These are phyloP conservation scores for Aspergillus heteromorphus DNA, from an alignment of 495 filamentous ascomycete genomes.

Conservation along the genomic window DNA sequence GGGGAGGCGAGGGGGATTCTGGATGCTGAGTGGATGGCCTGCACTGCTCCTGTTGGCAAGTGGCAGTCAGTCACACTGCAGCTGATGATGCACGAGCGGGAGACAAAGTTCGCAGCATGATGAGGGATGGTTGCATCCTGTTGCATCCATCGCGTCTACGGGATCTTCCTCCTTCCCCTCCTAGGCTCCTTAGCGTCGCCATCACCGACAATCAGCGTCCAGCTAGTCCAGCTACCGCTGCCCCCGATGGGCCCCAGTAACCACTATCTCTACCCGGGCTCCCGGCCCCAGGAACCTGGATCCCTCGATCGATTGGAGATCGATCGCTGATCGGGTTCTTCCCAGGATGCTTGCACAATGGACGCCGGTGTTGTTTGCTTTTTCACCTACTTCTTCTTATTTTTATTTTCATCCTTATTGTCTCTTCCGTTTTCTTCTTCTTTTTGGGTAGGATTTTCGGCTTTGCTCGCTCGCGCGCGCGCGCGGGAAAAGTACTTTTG, in stretches of 20 bases:
- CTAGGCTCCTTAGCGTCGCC: background rate
- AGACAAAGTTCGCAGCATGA: background rate
- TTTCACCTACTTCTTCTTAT: too few relatives aligned
- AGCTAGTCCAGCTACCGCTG: too few relatives aligned
- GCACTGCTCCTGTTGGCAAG: background rate
- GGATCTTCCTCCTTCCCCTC: too few relatives aligned
- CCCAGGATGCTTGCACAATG: background rate
- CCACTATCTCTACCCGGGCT: background rate
- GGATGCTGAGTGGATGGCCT: too few relatives aligned
- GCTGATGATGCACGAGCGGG: background rate
- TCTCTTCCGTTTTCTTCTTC: too few relatives aligned
- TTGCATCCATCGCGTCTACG: background rate
- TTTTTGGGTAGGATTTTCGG: too few relatives aligned
- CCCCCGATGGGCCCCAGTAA: background rate
- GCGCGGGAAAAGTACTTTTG: background rate
- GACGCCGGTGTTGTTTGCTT: background rate
- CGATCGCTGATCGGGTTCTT: slow-evolving; percentile 2
- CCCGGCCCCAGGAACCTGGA: slow-evolving; percentile 2
- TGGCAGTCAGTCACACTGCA: background rate
- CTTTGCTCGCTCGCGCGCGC: background rate
- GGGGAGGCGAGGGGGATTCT: too few relatives aligned
- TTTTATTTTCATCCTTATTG: too few relatives aligned
- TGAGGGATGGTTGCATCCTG: background rate
- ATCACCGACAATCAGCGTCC: background rate
- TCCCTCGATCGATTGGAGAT: background rate